A percentile compares a stretch with the other conserved stretches of the same genome.
phyloP scores from a whole-genome alignment of 2,329 filamentous ascomycete genomes.

The Gaeumannomyces tritici region DNA sequence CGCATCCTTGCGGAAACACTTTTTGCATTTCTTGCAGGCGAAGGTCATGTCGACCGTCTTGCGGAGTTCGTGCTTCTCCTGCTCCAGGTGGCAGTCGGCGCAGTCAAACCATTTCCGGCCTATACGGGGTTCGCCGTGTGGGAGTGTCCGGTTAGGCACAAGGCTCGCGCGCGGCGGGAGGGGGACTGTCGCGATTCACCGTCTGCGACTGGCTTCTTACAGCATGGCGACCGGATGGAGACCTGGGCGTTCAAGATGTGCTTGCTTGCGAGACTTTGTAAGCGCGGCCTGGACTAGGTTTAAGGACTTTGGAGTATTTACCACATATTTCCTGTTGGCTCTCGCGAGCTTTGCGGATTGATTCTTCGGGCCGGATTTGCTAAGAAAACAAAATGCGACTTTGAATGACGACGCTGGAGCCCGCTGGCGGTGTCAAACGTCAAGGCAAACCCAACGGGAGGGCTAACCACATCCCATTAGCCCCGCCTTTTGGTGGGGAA shows the following conservation, averaged over 20 bases:
- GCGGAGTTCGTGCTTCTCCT: constrained; percentile 64
- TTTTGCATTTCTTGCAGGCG: constrained; percentile 98
- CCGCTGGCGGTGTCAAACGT: background rate
- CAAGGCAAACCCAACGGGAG: constrained; percentile 55
- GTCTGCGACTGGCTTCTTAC: constrained; percentile 29
- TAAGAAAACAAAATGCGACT: background rate
- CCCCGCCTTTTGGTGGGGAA: background rate
- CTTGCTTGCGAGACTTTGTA: constrained; percentile 52
- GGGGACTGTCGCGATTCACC: background rate
- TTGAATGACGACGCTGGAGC: background rate
- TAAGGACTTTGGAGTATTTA: constrained; percentile 6
- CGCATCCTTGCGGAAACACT: constrained; percentile 92
- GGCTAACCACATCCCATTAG: constrained; percentile 59
- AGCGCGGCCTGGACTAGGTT: background rate
- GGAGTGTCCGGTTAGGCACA: background rate
- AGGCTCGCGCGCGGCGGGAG: no score
- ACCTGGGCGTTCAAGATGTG: constrained; percentile 98
- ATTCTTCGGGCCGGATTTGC: background rate
- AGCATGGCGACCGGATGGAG: constrained; percentile 89
- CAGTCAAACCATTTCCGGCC: constrained; percentile 99
- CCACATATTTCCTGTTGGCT: constrained; percentile 14
- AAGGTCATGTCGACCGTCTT: constrained; percentile 85
- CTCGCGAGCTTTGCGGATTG: background rate
- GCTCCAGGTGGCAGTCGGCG: constrained; percentile 83
- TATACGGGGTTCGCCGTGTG: constrained; percentile 21